phyloP scores from a whole-genome alignment of 2,329 filamentous ascomycete genomes.

The Clonostachys sp. region DNA sequence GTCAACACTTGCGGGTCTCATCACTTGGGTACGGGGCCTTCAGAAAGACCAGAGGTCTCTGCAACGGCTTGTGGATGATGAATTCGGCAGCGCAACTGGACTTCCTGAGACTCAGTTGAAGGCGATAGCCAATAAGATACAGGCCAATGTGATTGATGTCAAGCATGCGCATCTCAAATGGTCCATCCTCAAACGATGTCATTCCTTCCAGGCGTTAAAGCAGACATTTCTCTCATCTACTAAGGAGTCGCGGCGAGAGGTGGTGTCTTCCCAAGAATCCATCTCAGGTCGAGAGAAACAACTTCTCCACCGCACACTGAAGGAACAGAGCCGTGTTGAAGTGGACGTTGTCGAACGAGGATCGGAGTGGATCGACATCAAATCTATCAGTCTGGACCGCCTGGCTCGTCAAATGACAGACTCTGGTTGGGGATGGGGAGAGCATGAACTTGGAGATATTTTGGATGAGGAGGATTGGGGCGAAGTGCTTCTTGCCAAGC shows the following conservation, averaged over 20 bases:
- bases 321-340: conserved; percentile 23
- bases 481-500: conserved; percentile 22
- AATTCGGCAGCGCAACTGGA: not conserved
- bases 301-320: conserved; percentile 20
- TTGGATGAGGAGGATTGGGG: conserved; percentile 26
- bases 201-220: conserved; percentile 19
- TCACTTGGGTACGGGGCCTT: not conserved
- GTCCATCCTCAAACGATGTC: conserved; percentile 23
- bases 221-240: conserved; percentile 24
- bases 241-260: conserved; percentile 13
- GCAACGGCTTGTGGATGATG: not conserved
- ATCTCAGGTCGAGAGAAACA: conserved; percentile 5
- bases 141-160: conserved; percentile 12
- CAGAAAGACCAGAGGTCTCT: not conserved
- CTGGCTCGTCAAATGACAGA: conserved; percentile 32
- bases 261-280: conserved; percentile 7
- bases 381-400: conserved; percentile 20
- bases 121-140: conserved; percentile 10
- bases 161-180: conserved; percentile 17
- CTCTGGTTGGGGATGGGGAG: conserved; percentile 34
- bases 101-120: not conserved
- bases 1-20: not conserved
- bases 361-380: conserved; percentile 24
- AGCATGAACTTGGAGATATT: conserved; percentile 18
- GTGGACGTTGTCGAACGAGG: conserved; percentile 28